A percentile compares a stretch with the other conserved stretches of the same genome.
phyloP scores from a whole-genome alignment of 2,329 filamentous ascomycete genomes.

The Microdochium paspali region DNA sequence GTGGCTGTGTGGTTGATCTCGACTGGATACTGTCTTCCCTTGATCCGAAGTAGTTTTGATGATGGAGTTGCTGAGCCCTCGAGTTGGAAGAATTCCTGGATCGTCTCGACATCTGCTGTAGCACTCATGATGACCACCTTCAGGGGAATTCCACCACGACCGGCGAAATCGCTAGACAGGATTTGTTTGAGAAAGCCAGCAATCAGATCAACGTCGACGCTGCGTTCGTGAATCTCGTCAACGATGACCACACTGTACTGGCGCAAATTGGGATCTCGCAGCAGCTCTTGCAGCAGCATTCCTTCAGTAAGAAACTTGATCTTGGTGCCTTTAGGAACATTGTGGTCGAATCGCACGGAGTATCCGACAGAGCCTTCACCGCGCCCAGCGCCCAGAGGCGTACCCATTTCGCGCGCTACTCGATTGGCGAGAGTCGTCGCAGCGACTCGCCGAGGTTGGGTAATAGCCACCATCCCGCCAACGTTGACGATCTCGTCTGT shows the following conservation, averaged over 20 bases:
- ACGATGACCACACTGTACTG: slow-evolving; percentile 88
- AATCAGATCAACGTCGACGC: slow-evolving; percentile 86
- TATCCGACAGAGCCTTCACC: slow-evolving; percentile 64
- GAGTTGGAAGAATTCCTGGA: slow-evolving; percentile 62
- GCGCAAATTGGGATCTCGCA: slow-evolving; percentile 71
- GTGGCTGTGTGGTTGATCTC: slow-evolving; percentile 64
- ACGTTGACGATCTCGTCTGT: slow-evolving; percentile 43
- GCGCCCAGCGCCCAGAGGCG: slow-evolving; percentile 34
- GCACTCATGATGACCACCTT: slow-evolving; percentile 97
- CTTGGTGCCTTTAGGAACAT: slow-evolving; percentile 67
- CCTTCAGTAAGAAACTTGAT: slow-evolving; percentile 96
- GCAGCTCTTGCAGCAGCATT: slow-evolving; percentile 88
- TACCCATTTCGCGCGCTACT: slow-evolving; percentile 68
- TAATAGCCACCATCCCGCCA: slow-evolving; percentile 82
- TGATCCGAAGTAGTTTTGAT: slow-evolving; percentile 50
- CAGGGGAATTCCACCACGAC: slow-evolving; percentile 62
- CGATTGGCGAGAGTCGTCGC: slow-evolving; percentile 84
- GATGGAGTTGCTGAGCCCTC: slow-evolving; percentile 1
- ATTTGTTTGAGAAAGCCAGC: slow-evolving; percentile 82
- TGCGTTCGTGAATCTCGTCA: slow-evolving; percentile 94
- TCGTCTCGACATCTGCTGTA: slow-evolving; percentile 76
- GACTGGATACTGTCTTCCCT: slow-evolving; percentile 83
- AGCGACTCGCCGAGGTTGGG: slow-evolving; percentile 86
- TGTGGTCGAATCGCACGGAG: slow-evolving; percentile 88
- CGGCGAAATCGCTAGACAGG: slow-evolving; percentile 49